Conservation (phyloP, 202 grass and related monocot genomes). For the Eragrostis tef region DNA sequence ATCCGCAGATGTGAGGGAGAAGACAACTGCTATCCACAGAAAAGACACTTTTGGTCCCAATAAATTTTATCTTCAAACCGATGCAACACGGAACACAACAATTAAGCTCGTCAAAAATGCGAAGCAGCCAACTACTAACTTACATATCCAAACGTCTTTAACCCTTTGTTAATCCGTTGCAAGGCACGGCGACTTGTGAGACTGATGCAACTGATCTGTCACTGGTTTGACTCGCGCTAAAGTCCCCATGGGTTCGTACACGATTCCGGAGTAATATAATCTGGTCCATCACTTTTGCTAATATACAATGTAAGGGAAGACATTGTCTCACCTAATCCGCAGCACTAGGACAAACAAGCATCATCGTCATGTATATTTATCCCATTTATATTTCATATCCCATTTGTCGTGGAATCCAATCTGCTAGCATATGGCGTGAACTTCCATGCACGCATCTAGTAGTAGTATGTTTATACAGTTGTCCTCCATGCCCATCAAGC, state of each 20-base stretch:
- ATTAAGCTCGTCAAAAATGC: slow-evolving; percentile 32
- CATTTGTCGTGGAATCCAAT: slow-evolving; percentile 20
- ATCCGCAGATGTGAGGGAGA: slow-evolving; percentile 22
- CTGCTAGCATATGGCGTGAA: slow-evolving; percentile 35
- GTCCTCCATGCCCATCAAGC: neutral
- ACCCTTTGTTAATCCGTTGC: slow-evolving; percentile 35
- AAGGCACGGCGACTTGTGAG: slow-evolving; percentile 26
- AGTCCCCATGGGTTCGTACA: slow-evolving; percentile 31
- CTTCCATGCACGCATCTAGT: slow-evolving; percentile 6
- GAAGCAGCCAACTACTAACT: slow-evolving; percentile 30
- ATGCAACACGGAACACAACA: slow-evolving; percentile 31
- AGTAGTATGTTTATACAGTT: neutral
- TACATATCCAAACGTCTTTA: slow-evolving; percentile 30
- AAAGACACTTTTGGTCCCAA: slow-evolving; percentile 28
- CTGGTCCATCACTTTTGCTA: slow-evolving; percentile 21
- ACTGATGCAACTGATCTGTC: slow-evolving; percentile 23
- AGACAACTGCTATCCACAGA: slow-evolving; percentile 21
- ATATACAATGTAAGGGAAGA: slow-evolving; percentile 27
- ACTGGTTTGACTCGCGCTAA: slow-evolving; percentile 51
- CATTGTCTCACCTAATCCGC: slow-evolving; percentile 35
- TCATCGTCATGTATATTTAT: slow-evolving; percentile 8
- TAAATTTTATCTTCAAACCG: slow-evolving; percentile 13
- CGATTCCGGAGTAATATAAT: slow-evolving; percentile 18
- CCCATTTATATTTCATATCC: neutral
- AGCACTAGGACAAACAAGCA: slow-evolving; percentile 21